Conservation (phyloP, 768 basidiomycete species). For the Suillus subaureus region DNA sequence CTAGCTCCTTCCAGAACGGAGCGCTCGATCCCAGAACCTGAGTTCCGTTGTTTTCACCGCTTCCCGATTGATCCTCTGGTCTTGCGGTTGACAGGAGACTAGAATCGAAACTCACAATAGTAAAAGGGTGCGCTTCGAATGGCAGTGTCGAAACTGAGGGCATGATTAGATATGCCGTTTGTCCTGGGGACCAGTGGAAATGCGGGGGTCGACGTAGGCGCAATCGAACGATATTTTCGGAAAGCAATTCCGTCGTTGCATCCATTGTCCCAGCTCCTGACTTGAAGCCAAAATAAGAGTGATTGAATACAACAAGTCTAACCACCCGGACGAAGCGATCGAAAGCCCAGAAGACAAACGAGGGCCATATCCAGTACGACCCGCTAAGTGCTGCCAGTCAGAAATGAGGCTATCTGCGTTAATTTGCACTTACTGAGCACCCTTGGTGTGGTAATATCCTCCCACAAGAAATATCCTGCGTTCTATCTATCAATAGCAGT, state of each 20-base stretch:
- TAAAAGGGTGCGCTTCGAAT: conserved; percentile 56
- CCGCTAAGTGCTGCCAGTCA: conserved; percentile 21
- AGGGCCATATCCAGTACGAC: conserved; percentile 47
- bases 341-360: conserved; percentile 54
- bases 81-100: neutral
- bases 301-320: conserved; percentile 46
- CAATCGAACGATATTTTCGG: conserved; percentile 45
- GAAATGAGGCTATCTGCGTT: neutral
- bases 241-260: conserved; percentile 43
- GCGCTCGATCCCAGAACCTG: neutral
- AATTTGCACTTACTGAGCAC: conserved; percentile 16
- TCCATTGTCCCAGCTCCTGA: conserved; percentile 28
- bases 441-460: conserved; percentile 43
- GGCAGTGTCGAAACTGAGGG: conserved; percentile 41
- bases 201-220: conserved; percentile 40
- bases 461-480: conserved; percentile 36
- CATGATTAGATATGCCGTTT: conserved; percentile 49
- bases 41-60: conserved; percentile 6
- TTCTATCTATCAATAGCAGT: conserved; percentile 7
- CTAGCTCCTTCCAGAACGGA: conserved; percentile 38
- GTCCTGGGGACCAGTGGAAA: conserved; percentile 52
- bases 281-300: conserved; percentile 34
- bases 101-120: conserved; percentile 43
- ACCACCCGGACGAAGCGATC: conserved; percentile 49
- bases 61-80: conserved; percentile 5